These are phyloP conservation scores for Coffea humblotiana DNA, from an alignment of 305 asterid species.

Conservation along the genomic window DNA sequence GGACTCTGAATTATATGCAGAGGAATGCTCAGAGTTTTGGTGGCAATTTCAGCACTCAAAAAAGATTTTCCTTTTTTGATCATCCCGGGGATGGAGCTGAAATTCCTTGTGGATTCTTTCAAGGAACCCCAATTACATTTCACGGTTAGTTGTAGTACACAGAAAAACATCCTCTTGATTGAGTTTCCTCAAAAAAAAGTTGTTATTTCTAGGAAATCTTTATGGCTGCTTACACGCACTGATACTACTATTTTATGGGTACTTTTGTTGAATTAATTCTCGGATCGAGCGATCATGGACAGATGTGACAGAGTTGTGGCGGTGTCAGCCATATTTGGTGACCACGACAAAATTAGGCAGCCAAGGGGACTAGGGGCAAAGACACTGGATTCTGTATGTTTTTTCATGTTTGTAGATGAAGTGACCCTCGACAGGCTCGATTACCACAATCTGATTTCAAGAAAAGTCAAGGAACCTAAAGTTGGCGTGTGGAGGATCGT, in stretches of 20 bases:
- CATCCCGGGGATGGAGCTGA: slow-evolving; percentile 28
- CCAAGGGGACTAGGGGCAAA: slow-evolving; percentile 73
- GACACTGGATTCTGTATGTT: slow-evolving; percentile 60
- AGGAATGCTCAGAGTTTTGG: slow-evolving; percentile 58
- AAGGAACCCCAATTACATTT: slow-evolving; percentile 42
- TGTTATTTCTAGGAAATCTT: not conserved
- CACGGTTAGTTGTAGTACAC: slow-evolving; percentile 41
- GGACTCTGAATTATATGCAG: slow-evolving; percentile 47
- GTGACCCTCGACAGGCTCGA: slow-evolving; percentile 52
- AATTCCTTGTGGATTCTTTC: slow-evolving; percentile 86
- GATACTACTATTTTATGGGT: not conserved
- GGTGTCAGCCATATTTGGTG: slow-evolving; percentile 74
- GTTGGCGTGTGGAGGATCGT: slow-evolving; percentile 84
- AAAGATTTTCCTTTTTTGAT: slow-evolving; percentile 54
- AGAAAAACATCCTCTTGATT: not conserved
- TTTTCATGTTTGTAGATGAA: slow-evolving; percentile 84
- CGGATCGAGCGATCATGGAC: slow-evolving; percentile 65
- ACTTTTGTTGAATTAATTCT: not conserved
- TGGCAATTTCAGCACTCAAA: slow-evolving; percentile 55
- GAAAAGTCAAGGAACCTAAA: slow-evolving; percentile 33
- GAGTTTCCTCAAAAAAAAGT: not conserved
- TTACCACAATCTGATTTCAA: slow-evolving; percentile 50
- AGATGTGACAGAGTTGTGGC: slow-evolving; percentile 66
- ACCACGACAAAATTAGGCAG: slow-evolving; percentile 89
- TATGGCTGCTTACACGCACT: not conserved